Evolutionary conservation across 2,329 filamentous ascomycete species (phyloP).

Genomic region (Trichoderma sp.): DNA sequence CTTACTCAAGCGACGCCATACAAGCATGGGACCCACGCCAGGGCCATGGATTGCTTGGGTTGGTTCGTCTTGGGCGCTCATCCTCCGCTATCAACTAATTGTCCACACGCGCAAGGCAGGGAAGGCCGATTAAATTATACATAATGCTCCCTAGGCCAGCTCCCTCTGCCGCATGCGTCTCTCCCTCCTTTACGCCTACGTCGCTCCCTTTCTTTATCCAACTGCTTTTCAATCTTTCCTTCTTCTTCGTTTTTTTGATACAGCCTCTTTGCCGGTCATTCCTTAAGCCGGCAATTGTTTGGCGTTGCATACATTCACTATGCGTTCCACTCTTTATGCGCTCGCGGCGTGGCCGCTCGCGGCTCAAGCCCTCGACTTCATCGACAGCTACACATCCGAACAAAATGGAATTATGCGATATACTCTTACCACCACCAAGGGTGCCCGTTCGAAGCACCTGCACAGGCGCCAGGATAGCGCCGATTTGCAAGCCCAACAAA

Average conservation of each 20-base stretch:
- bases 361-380: slow-evolving; percentile 27
- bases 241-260: not conserved
- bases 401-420: slow-evolving; percentile 34
- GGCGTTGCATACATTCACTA: slow-evolving; percentile 24
- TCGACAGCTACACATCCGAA: slow-evolving; percentile 29
- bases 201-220: slow-evolving; percentile 20
- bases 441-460: slow-evolving; percentile 32
- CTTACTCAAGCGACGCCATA: slow-evolving; percentile 4
- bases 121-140: slow-evolving; percentile 7
- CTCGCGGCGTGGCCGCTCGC: slow-evolving; percentile 34
- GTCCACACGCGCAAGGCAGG: not conserved
- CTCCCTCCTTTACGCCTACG: slow-evolving; percentile 16
- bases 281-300: slow-evolving; percentile 20
- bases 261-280: slow-evolving; percentile 20
- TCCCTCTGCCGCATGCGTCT: not conserved
- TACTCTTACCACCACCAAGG: slow-evolving; percentile 32
- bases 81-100: not conserved
- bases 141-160: slow-evolving; percentile 17
- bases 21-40: slow-evolving; percentile 15
- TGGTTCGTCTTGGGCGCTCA: not conserved
- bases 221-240: slow-evolving; percentile 9
- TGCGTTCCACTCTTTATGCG: slow-evolving; percentile 36
- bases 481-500: slow-evolving; percentile 29
- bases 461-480: slow-evolving; percentile 35
- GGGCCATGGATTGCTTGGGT: not conserved